These are phyloP conservation scores for Botryococcus braunii DNA, from an alignment of 163 green algal genomes.

Conservation along the genomic window DNA sequence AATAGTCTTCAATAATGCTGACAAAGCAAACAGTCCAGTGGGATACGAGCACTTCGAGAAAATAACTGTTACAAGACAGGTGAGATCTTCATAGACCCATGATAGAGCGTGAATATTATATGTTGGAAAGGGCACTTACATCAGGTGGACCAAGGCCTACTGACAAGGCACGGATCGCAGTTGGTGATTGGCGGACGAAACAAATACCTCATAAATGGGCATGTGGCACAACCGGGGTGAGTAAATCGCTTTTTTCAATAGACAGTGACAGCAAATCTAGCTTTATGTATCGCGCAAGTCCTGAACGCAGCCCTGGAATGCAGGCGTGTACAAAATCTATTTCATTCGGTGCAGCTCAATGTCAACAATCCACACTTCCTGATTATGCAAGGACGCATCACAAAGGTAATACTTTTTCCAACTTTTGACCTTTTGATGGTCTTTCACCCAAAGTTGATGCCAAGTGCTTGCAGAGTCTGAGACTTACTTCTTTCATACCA, in stretches of 20 bases:
- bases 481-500: constrained; percentile 21
- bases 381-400: constrained; percentile 99
- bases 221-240: constrained; percentile 68
- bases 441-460: too few relatives aligned
- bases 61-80: constrained; percentile 89
- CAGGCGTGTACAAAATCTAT: constrained; percentile 93
- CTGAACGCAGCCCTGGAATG: constrained; percentile 18
- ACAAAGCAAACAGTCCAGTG: constrained; percentile 69
- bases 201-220: constrained; percentile 98
- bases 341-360: constrained; percentile 98
- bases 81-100: too few relatives aligned
- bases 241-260: too few relatives aligned
- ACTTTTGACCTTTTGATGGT: too few relatives aligned
- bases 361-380: constrained; percentile 99
- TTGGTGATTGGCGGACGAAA: constrained; percentile 92
- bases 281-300: not conserved
- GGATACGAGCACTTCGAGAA: constrained; percentile 89
- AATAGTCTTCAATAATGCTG: constrained; percentile 92
- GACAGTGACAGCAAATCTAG: too few relatives aligned
- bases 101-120: too few relatives aligned
- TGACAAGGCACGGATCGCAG: too few relatives aligned
- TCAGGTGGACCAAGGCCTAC: too few relatives aligned
- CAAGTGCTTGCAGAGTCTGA: constrained; percentile 7
- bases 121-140: too few relatives aligned
- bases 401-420: too few relatives aligned